Base-by-base conservation (phyloP, 257 asterid genomes). In the Solanum sitiens region DNA sequence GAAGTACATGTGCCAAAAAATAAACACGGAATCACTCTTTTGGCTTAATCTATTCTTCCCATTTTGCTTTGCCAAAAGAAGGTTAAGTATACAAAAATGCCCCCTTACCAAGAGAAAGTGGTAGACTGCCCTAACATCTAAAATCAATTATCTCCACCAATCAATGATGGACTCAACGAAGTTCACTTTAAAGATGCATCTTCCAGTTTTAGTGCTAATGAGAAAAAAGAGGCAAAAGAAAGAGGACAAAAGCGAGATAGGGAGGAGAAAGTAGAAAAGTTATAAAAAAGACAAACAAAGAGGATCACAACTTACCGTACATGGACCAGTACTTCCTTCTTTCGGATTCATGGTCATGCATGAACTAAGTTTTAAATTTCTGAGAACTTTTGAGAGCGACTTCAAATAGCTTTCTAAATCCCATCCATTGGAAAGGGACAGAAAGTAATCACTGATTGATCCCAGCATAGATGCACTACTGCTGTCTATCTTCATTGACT, bases 371-470 rank as follows among this genome's bases (percentile, higher is more conserved):
- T 94, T 94, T 90, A 97, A 93, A 87, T 95, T 92, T 89, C 93
- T 96, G 87, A 97, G 98, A 88, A 90, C 98, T 92, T 95, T 96
- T 68, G 99, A 96, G 74, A 97, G 98, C 89, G 98, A 96, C 93
- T 94, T 97, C 86, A 97, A 89, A 91, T 91, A 97, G 93, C 99
- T 96, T 79, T 96, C 92, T 91, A 97, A 91, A 91, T 97, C 99
- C 99, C 99, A 96, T 86, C 99, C 99, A 94, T 96, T 97, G 27
- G 99, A 97, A 67, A 97, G 94, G 90, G 95, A 94, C 89, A 97
- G 99, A 89, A 97, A 97, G 91, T 94, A 97, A 91, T 97, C 99
- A 91, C 99, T 96, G 91, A 97, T 93, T 11, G 99, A 97, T 92
- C 99, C 99, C 94, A 97, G 86, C 94, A 95, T 93, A 87, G 99